Evolutionary conservation across 768 basidiomycete species (phyloP), one percentile per base, ranked within the genome.

Genomic region (Cystoderma amianthinum): DNA sequence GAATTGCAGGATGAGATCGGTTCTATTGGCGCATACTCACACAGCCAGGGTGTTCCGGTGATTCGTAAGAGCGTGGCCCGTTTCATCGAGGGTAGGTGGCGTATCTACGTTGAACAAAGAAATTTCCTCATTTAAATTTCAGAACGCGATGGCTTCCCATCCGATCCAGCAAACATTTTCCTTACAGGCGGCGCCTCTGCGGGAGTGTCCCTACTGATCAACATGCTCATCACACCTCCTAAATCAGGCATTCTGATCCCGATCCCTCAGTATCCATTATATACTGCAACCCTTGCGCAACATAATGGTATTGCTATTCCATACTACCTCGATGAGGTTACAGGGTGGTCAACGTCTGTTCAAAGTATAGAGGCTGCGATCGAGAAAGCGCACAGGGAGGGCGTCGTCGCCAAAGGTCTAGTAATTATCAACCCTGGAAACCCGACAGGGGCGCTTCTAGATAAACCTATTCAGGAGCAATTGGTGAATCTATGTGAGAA

Each of bases 341-440:
- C 76, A 2, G 85, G 64, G 36, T 99, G 95, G 95, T 77, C 84
- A 5, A 90, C 93, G 13, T 82, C 84, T 36, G 68, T 80, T 30
- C 56, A 63, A 7, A 76, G 80, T 38, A 78, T 98, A 51, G 69
- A 79, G 46, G 62, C 65, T 1, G 79, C 86, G 3, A 67, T 98
- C 46, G 65, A 74, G 11, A 74, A 80, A 24, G 86, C 86, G 1
- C 63, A 71, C 20, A 63, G 66, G 44, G 73, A 81, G 13, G 82
- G 82, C 48, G 67, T 76, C 20, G 61, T 64, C 4, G 72, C 90
- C 38, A 91, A 85, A 52, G 92, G 85, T 4, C 76, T 99, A 43
- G 95, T 98, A 47, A 78, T 99, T 54, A 98, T 99, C 72, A 99
- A 99, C 68, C 95, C 95, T 0, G 95, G 95, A 17, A 99, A 98